Percentiles rank a stretch among this genome's conserved stretches.
Evolutionary conservation across 768 basidiomycete genomes (phyloP).

Genomic region (Gymnopilus junonius): DNA sequence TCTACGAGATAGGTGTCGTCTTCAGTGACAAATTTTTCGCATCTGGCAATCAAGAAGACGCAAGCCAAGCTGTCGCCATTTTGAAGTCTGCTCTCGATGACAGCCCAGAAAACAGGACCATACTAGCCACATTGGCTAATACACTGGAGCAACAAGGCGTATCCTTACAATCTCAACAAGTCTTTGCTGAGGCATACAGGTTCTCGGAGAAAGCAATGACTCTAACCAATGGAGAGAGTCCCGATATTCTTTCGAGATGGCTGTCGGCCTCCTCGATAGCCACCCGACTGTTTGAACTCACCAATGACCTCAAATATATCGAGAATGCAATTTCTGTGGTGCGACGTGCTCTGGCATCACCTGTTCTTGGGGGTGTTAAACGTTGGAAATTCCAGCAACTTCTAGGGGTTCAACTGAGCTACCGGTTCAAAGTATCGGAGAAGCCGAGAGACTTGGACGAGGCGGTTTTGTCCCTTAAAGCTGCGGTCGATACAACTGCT

Average conservation of each 20-base stretch:
- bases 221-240: background rate
- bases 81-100: slow-evolving; percentile 2
- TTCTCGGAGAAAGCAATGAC: slow-evolving; percentile 4
- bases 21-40: slow-evolving; percentile 2
- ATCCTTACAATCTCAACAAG: background rate
- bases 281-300: slow-evolving; percentile 7
- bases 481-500: background rate
- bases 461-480: slow-evolving; percentile 10
- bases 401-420: slow-evolving; percentile 2
- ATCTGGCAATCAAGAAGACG: slow-evolving; percentile 3
- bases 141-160: slow-evolving; percentile 10
- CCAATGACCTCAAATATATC: background rate
- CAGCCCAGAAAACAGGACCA: background rate
- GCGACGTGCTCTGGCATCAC: slow-evolving; percentile 1
- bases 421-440: slow-evolving; percentile 4
- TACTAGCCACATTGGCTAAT: slow-evolving; percentile 6
- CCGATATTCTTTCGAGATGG: background rate
- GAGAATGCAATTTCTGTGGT: slow-evolving; percentile 9
- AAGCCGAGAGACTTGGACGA: slow-evolving; percentile 10
- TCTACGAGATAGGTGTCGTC: slow-evolving; percentile 5
- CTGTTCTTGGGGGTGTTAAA: background rate
- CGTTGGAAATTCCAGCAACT: slow-evolving; percentile 12
- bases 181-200: slow-evolving; percentile 9
- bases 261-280: background rate
- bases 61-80: background rate